Evolutionary conservation across 2,329 filamentous ascomycete genomes (phyloP), one percentile per base, ranked within the genome.

Genomic region (Nothopassalora personata): DNA sequence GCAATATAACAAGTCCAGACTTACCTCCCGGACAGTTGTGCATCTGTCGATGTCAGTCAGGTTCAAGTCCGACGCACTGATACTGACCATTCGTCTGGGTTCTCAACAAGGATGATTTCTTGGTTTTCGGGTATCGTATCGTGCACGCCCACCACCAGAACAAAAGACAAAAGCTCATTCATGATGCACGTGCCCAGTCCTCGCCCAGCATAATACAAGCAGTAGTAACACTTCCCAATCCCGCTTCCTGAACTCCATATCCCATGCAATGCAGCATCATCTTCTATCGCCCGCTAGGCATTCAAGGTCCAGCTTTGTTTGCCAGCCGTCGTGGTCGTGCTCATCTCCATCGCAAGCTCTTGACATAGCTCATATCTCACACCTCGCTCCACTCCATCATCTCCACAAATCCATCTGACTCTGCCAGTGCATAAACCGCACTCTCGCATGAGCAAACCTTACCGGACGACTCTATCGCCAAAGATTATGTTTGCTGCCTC

Each of bases 401-500:
- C 46, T 49, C 46, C 46, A 49, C 4, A 49, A 18, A 49, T 49
- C 19, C 46, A 49, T 49, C 46, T 31, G 18, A 5, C 9, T 15
- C 46, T 28, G 46, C 46, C 46, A 49, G 11, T 13, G 28, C 8
- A 27, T 27, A 10, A 49, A 30, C 46, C 19, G 9, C 19, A 15
- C 19, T 19, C 19, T 49, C 19, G 28, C 23, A 49, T 49, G 39
- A 15, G 39, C 39, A 43, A 43, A 18, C 2, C 13, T n/a, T 7
- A n/a, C 19, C 49, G 49, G 30, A 30, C 49, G 49, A 34, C 11
- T 18, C 54, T 56, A 56, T 18, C 72, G 62, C 71, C 71, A 73
- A 45, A 74, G 54, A 63, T 74, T 71, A 54, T 72, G 70, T 61
- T 66, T 64, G 60, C 72, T 73, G 7, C 65, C 66, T 62, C 67